Conservation (phyloP, 805 yeast genomes). For the Isabelozyma heimii region DNA sequence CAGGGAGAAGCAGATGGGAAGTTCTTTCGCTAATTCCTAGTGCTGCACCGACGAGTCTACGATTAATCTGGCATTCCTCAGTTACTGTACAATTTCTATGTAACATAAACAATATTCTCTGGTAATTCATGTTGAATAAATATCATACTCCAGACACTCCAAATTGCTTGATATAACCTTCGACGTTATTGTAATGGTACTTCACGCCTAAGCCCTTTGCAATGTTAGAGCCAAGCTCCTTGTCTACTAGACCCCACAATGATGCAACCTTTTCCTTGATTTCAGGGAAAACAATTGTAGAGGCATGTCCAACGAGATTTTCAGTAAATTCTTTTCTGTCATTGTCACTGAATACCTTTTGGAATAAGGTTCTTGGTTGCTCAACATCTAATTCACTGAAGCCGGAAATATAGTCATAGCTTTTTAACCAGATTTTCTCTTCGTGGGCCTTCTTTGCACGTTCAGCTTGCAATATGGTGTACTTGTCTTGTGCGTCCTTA, state of each 20-base stretch:
- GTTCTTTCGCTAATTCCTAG: conserved; percentile 53
- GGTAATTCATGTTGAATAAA: too few relatives aligned
- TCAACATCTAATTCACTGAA: conserved; percentile 43
- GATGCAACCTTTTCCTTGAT: conserved; percentile 38
- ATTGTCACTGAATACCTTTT: conserved; percentile 32
- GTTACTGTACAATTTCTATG: too few relatives aligned
- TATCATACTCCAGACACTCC: neutral
- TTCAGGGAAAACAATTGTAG: conserved; percentile 20
- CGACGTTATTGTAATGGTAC: conserved; percentile 15
- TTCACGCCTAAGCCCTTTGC: conserved; percentile 42
- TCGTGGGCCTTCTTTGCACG: conserved; percentile 33
- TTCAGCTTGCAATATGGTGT: conserved; percentile 24
- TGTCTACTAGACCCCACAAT: conserved; percentile 41
- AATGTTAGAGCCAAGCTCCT: conserved; percentile 35
- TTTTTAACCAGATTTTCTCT: conserved; percentile 31
- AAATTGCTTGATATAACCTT: neutral
- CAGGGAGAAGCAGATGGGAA: conserved; percentile 70
- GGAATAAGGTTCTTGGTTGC: conserved; percentile 45
- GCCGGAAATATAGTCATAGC: conserved; percentile 38
- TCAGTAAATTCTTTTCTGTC: conserved; percentile 31
- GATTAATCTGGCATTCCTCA: too few relatives aligned
- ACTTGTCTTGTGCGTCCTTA: conserved; percentile 17
- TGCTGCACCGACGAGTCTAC: too few relatives aligned
- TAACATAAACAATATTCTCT: too few relatives aligned
- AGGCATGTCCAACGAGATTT: conserved; percentile 40